These are phyloP conservation scores for Corymbia calophylla DNA, from an alignment of 441 rosid genomes.

Conservation along the genomic window DNA sequence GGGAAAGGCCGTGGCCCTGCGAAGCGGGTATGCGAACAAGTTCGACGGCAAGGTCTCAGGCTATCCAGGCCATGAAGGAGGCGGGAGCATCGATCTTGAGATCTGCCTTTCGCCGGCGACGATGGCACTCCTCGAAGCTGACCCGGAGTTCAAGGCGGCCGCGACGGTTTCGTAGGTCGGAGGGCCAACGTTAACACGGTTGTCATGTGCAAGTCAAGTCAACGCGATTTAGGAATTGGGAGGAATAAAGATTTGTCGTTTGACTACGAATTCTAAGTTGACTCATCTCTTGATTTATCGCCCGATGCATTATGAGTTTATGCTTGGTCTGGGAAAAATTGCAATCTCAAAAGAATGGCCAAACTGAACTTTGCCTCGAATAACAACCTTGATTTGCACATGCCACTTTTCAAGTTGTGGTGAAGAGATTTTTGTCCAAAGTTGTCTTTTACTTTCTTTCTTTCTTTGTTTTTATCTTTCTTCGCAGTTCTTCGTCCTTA, in stretches of 20 bases:
- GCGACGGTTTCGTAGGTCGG: background rate
- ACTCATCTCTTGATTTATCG: background rate
- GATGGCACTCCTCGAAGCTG: conserved; percentile 47
- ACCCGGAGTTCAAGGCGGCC: conserved; percentile 36
- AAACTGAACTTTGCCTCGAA: no score
- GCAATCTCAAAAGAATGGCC: no score
- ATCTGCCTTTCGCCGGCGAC: conserved; percentile 51
- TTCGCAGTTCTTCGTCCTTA: background rate
- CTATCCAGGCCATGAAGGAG: conserved; percentile 55
- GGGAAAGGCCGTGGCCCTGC: conserved; percentile 58
- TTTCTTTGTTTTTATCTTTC: no score
- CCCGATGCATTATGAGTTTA: background rate
- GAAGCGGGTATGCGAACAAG: conserved; percentile 56
- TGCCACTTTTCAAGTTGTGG: background rate
- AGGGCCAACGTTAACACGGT: background rate
- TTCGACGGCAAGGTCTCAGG: conserved; percentile 75
- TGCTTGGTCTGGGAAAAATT: background rate
- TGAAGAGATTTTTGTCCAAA: no score
- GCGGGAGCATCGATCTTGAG: conserved; percentile 55
- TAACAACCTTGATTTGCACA: background rate
- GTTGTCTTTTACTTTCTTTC: background rate
- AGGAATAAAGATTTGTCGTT: background rate
- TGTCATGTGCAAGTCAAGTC: background rate
- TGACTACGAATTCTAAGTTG: background rate
- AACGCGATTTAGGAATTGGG: background rate